Base-by-base conservation (phyloP, 495 filamentous ascomycete species). In the Aspergillus egyptiacus region DNA sequence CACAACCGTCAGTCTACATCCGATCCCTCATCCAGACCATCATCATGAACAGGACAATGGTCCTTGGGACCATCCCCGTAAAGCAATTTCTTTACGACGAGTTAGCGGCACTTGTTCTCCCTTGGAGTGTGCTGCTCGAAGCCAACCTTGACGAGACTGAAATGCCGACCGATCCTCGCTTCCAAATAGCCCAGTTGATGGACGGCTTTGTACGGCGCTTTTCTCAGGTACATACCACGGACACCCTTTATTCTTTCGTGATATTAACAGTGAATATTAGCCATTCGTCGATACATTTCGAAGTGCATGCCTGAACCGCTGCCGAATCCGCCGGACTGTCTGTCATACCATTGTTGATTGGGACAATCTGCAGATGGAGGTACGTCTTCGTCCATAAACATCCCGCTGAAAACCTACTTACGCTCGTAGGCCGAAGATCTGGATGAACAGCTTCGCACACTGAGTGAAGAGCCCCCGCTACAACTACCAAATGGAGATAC, bases 281-380 rank as follows among this genome's bases (percentile, higher is more conserved):
- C 82, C 83, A 5, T 95, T 89, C 58, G 68, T 91, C 6, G 88
- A 96, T 55, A 77, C 91, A 15, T 85, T 90, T 54, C 81, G 86
- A 36, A 81, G 83, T 20, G 75, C 91, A 11, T 95, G 89, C 62
- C 82, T 96, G 61, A 99, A 99, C 56, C 78, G 89, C 41, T 89
- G 89, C 59, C 84, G 93, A 8, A 77, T 94, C 30, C 84, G 93
- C 13, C 79, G 93, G 24, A 87, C 82, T 11, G 70, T 99, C 20
- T 87, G 82, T 50, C 93, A 96, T 61, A 78, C 79, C 6, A 79
- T 94, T 31, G 66, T 80, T 17, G 85, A 91, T 51, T 95, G 88
- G 82, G 91, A 97, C 54, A 79, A 78, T 54, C 68, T 99, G 11
- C 87, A 96, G 61, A 68, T 80, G 24, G 89, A 95, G 64, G 84